Conservation (phyloP, 78 protist species). For the Dictyostelium capitatum region DNA sequence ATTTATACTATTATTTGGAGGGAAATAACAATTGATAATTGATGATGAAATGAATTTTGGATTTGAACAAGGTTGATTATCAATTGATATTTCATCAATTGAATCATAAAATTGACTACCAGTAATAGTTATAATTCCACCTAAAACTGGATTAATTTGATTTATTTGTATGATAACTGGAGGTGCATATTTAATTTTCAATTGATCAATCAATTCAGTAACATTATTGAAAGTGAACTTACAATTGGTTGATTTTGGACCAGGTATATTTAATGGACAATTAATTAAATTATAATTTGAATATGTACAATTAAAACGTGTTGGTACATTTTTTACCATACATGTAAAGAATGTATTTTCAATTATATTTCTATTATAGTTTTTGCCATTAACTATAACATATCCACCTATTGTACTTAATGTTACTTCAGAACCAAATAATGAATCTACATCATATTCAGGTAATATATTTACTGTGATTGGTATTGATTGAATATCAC, state of each 20-base stretch:
- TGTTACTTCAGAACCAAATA: no score
- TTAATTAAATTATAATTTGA: background rate
- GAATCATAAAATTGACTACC: background rate
- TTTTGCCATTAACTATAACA: background rate
- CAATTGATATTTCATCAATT: background rate
- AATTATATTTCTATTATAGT: background rate
- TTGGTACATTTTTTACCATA: background rate
- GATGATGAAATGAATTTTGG: no score
- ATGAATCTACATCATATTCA: no score
- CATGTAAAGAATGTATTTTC: background rate
- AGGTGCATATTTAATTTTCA: no score
- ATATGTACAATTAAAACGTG: background rate
- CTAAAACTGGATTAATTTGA: background rate
- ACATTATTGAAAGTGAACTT: no score
- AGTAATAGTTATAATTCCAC: background rate
- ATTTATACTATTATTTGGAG: no score
- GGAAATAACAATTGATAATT: no score
- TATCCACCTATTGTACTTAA: background rate
- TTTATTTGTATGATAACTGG: background rate
- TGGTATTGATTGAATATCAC: background rate
- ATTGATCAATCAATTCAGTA: no score
- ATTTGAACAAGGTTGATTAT: background rate
- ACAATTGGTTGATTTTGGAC: background rate
- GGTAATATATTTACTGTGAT: background rate
- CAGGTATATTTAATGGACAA: background rate